These are phyloP conservation scores for Arctium minus DNA, from an alignment of 129 eudicot genomes.

Conservation along the genomic window DNA sequence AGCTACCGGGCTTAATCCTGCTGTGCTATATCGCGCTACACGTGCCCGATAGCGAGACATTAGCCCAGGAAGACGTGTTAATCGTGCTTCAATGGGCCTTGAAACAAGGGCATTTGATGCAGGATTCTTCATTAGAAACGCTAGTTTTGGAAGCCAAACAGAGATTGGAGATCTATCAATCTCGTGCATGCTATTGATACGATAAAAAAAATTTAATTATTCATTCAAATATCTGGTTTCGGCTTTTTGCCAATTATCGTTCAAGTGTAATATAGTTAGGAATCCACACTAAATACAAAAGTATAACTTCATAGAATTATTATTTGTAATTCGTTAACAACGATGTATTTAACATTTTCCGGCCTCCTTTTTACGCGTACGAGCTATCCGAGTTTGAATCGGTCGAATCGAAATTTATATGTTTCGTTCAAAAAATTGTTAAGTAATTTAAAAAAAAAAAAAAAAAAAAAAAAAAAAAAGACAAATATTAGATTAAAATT, in stretches of 20 bases:
- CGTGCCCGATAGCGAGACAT: conserved; percentile 56
- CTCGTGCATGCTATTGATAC: conserved; percentile 40
- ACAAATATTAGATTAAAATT: too few relatives aligned
- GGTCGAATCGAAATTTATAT: not conserved
- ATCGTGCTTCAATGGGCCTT: conserved; percentile 63
- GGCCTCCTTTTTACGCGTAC: not conserved
- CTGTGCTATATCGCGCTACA: conserved; percentile 59
- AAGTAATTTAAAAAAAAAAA: too few relatives aligned
- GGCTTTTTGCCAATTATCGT: not conserved
- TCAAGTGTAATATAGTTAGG: conserved; percentile 17
- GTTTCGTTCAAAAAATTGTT: too few relatives aligned
- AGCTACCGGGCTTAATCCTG: conserved; percentile 41
- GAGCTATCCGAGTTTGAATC: not conserved
- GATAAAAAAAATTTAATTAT: not conserved
- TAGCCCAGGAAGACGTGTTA: conserved; percentile 64
- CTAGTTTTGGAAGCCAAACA: conserved; percentile 55
- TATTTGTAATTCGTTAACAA: not conserved
- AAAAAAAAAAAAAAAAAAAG: too few relatives aligned
- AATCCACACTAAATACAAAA: not conserved
- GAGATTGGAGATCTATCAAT: conserved; percentile 62
- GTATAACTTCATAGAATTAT: not conserved
- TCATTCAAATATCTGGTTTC: not conserved
- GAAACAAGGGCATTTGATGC: conserved; percentile 53
- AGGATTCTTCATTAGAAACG: conserved; percentile 40
- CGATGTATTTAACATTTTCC: not conserved